phyloP scores from a whole-genome alignment of 495 filamentous ascomycete species.

The Trichoderma virens region DNA sequence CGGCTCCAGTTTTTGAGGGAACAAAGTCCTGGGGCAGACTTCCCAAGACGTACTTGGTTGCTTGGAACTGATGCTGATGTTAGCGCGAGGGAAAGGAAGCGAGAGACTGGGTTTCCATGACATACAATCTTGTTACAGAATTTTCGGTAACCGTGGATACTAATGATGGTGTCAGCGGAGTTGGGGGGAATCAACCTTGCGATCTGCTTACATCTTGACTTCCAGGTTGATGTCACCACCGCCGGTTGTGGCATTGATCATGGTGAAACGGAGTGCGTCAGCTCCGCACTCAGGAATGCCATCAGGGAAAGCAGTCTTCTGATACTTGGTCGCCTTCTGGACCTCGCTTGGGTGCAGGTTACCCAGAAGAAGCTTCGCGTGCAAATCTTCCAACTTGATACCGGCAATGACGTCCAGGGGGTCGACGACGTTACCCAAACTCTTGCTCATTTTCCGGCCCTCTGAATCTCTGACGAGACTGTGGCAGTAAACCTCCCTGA shows the following conservation, averaged over 20 bases:
- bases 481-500: conserved; percentile 70
- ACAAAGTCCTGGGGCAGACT: conserved; percentile 65
- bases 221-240: conserved; percentile 83
- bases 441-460: conserved; percentile 80
- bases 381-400: conserved; percentile 57
- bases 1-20: conserved; percentile 45
- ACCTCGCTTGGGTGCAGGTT: conserved; percentile 72
- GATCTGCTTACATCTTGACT: conserved; percentile 50
- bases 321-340: conserved; percentile 63
- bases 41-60: conserved; percentile 67
- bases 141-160: conserved; percentile 69
- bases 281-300: conserved; percentile 85
- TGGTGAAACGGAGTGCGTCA: conserved; percentile 75
- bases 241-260: conserved; percentile 79
- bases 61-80: conserved; percentile 8
- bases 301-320: conserved; percentile 71
- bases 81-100: background rate
- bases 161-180: background rate
- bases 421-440: conserved; percentile 75
- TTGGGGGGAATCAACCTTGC: too few relatives aligned
- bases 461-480: conserved; percentile 67
- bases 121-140: conserved; percentile 96
- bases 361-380: conserved; percentile 60
- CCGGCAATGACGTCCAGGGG: conserved; percentile 73
- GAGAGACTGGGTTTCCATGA: conserved; percentile 39